Base-by-base conservation (phyloP, 1,284 basidiomycete species). In the Rhodotorula sp. region DNA sequence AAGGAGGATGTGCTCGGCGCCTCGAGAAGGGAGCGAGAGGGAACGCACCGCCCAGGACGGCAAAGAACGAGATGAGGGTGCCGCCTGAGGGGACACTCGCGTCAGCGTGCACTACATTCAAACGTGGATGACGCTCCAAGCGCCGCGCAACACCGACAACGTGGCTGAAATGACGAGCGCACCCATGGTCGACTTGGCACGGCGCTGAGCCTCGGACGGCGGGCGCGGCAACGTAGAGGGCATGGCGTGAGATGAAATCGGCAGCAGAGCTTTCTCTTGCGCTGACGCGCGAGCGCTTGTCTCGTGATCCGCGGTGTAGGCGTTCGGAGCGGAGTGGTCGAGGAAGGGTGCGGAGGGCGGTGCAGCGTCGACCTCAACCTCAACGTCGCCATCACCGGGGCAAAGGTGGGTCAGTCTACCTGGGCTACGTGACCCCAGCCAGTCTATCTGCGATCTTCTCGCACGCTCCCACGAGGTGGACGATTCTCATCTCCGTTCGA, bases 11-110 rank as follows among this genome's bases (percentile, higher is more conserved):
- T 34, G 27, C 34, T 15, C 15, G 22, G 19, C 25, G 13, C 13
- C 22, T n/a, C 10, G 25, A 0, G 39, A 27, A n/a, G 48, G 37
- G 56, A 50, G 51, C 17, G 37, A 57, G 54, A 19, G 25, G n/a
- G 34, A 13, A 44, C 71, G 37, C 25, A 74, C 72, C 57, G 10
- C 64, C 66, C 10, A 74, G 64, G 8, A 71, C 66, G 27, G 53
- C 39, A 50, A 67, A 66, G 61, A 74, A 74, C 25, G 61, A 59
- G n/a, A 53, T 37, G 48, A 74, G 41, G 19, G 72, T 74, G 8
- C 64, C 61, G 29, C 69, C 72, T 74, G 64, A 22, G 34, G 19
- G 13, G 0, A 12, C 37, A 7, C 3, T 0, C 17, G n/a, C 22
- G n/a, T 15, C 17, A 12, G 37, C 25, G 13, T 32, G 0, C 22